Evolutionary conservation across 352 stramenopile genomes (phyloP).

Genomic region (Elongisporangium prolatum): DNA sequence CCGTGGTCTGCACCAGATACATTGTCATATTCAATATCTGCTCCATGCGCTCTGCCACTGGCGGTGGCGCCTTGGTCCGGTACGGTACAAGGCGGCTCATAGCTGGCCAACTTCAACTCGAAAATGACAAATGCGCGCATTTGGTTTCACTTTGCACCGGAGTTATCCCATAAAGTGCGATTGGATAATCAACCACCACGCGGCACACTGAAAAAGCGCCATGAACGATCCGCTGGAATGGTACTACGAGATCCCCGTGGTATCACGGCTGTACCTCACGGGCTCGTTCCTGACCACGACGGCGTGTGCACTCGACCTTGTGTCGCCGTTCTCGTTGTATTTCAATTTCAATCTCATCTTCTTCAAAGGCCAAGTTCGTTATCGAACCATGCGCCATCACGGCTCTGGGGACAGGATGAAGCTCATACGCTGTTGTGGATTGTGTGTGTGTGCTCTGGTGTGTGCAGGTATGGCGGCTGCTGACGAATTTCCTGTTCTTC

Average conservation of each 20-base stretch:
- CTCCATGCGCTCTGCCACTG: constrained; percentile 53
- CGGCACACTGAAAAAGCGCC: neutral
- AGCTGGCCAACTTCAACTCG: neutral
- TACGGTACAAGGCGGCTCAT: constrained; percentile 73
- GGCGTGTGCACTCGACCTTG: constrained; percentile 94
- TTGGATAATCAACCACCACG: constrained; percentile 3
- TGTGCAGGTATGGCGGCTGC: constrained; percentile 90
- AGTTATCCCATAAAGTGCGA: neutral
- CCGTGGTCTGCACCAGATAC: constrained; percentile 78
- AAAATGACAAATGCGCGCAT: neutral
- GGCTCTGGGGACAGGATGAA: neutral
- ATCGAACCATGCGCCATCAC: neutral
- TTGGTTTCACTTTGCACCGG: neutral
- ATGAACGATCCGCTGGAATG: constrained; percentile 91
- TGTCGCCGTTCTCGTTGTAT: constrained; percentile 96
- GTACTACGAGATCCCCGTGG: constrained; percentile 99
- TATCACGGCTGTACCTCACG: constrained; percentile 97
- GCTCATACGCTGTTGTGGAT: constrained; percentile 6
- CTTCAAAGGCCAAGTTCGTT: constrained; percentile 92
- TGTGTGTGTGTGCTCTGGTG: neutral
- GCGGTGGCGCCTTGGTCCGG: constrained; percentile 42
- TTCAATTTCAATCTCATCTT: constrained; percentile 97
- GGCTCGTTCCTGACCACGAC: constrained; percentile 96
- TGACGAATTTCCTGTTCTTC: constrained; percentile 99
- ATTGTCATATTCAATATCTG: constrained; percentile 61